Evolutionary conservation across 768 basidiomycete species (phyloP).

Genomic region (Asterophora lycoperdoides): DNA sequence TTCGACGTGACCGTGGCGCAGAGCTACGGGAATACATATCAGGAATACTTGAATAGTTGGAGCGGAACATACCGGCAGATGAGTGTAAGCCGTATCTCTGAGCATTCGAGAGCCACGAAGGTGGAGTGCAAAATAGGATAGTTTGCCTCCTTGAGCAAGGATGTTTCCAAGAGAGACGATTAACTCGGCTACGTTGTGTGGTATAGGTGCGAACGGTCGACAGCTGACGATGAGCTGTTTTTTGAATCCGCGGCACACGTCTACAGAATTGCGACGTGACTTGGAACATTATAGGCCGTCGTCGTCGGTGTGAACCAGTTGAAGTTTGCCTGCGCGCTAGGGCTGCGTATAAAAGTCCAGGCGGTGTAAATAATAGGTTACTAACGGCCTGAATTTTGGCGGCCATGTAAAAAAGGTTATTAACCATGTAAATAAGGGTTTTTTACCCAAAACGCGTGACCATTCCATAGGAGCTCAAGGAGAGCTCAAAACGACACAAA

Average conservation of each 20-base stretch:
- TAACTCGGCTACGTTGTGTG: neutral
- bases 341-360: no score
- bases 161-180: neutral
- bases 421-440: no score
- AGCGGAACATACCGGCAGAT: constrained; percentile 10
- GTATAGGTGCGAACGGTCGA: neutral
- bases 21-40: constrained; percentile 13
- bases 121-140: neutral
- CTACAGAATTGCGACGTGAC: constrained; percentile 2
- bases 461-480: no score
- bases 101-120: neutral
- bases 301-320: no score
- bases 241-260: neutral
- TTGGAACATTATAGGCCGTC: constrained; percentile 1
- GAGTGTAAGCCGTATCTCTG: constrained; percentile 11
- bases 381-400: no score
- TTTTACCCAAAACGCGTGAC: no score
- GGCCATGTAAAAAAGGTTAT: no score
- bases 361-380: no score
- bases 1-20: constrained; percentile 48
- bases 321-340: no score
- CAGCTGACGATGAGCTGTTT: neutral
- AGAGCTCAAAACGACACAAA: no score
- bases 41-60: neutral
- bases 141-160: neutral